phyloP scores from a whole-genome alignment of 768 basidiomycete species.

The Russula earlei region DNA sequence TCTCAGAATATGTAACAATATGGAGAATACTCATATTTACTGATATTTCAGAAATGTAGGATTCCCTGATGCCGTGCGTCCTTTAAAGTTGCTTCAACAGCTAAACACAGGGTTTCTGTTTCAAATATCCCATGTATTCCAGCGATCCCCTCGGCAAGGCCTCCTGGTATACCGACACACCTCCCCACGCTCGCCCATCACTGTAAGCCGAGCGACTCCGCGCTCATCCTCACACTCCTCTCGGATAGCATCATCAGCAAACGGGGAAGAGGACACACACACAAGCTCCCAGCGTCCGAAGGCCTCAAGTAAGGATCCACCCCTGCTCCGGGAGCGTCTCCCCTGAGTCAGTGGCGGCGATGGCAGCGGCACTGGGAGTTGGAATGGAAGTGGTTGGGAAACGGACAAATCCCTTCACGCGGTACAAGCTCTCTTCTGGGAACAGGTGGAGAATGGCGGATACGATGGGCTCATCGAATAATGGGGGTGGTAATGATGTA shows the following conservation, averaged over 20 bases:
- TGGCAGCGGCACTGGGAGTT: slow-evolving; percentile 20
- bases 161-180: slow-evolving; percentile 46
- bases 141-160: slow-evolving; percentile 33
- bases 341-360: not conserved
- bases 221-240: slow-evolving; percentile 16
- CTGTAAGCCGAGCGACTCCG: too few species aligned
- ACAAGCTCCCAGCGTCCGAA: slow-evolving; percentile 78
- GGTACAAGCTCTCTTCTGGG: slow-evolving; percentile 63
- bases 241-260: not conserved
- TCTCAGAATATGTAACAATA: too few species aligned
- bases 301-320: slow-evolving; percentile 83
- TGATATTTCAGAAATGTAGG: too few species aligned
- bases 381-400: slow-evolving; percentile 22
- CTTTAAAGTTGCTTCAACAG: too few species aligned
- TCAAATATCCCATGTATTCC: not conserved
- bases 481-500: not conserved
- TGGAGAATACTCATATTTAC: too few species aligned
- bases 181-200: slow-evolving; percentile 48
- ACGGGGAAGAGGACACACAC: slow-evolving; percentile 19
- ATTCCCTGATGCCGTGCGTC: too few species aligned
- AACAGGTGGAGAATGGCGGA: slow-evolving; percentile 39
- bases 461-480: slow-evolving; percentile 33
- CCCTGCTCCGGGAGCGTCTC: slow-evolving; percentile 1
- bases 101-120: too few species aligned
- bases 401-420: slow-evolving; percentile 81